Conservation (phyloP, 495 filamentous ascomycete genomes). For the Podospora conica region DNA sequence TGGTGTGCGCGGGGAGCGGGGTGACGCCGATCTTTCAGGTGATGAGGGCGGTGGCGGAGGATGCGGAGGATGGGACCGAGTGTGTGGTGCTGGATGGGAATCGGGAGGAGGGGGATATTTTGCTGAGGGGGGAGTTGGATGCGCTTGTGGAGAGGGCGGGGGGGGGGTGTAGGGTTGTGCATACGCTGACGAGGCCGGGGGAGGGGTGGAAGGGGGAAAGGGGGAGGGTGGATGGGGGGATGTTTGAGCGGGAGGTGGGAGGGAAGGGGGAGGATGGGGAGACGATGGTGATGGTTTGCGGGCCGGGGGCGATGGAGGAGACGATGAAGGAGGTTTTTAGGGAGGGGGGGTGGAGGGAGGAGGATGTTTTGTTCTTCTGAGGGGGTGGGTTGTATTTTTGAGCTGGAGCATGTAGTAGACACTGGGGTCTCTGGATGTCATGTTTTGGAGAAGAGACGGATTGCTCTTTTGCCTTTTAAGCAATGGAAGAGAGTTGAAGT, state of each 20-base stretch:
- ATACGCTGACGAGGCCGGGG: slow-evolving; percentile 63
- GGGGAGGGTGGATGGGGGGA: slow-evolving; percentile 59
- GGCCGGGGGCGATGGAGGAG: slow-evolving; percentile 73
- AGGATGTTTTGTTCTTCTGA: slow-evolving; percentile 82
- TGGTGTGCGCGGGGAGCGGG: slow-evolving; percentile 87
- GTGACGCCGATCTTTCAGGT: slow-evolving; percentile 93
- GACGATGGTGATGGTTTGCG: slow-evolving; percentile 74
- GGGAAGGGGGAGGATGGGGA: slow-evolving; percentile 35
- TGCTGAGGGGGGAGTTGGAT: slow-evolving; percentile 74
- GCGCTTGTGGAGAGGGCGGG: slow-evolving; percentile 44
- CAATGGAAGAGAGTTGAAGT: too few species aligned
- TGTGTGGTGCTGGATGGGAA: slow-evolving; percentile 82
- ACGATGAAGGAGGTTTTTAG: slow-evolving; percentile 55
- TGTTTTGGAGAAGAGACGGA: neutral
- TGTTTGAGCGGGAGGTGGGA: slow-evolving; percentile 58
- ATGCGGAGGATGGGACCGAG: slow-evolving; percentile 36
- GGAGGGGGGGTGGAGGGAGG: slow-evolving; percentile 67
- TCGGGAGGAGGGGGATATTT: slow-evolving; percentile 71
- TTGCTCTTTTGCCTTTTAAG: too few species aligned
- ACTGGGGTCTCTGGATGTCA: neutral
- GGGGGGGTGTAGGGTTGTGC: slow-evolving; percentile 58
- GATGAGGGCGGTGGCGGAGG: slow-evolving; percentile 59
- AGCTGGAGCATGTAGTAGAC: neutral
- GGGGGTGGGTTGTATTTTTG: neutral
- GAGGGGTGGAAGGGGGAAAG: slow-evolving; percentile 62